phyloP scores from a whole-genome alignment of 441 rosid species.

The Heliophila coronopifolia region DNA sequence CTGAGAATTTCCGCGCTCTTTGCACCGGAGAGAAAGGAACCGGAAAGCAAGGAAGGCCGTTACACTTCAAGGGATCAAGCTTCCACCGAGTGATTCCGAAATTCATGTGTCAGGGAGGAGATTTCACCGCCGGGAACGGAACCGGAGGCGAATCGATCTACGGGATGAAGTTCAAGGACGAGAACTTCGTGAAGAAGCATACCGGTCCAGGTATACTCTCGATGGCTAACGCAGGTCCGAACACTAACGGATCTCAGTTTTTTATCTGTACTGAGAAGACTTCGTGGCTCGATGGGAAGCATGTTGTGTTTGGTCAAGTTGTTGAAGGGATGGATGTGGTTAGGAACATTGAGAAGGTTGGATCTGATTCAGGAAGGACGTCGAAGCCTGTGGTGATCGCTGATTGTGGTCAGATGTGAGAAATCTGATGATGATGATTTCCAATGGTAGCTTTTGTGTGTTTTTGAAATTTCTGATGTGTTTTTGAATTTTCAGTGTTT shows the following conservation, averaged over 20 bases:
- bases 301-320: constrained; percentile 76
- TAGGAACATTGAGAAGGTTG: constrained; percentile 51
- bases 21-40: constrained; percentile 77
- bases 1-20: constrained; percentile 81
- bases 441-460: too few relatives aligned
- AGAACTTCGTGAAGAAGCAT: constrained; percentile 69
- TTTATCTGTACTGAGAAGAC: constrained; percentile 64
- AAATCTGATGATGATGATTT: not conserved
- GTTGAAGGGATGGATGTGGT: constrained; percentile 67
- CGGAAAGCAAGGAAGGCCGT: constrained; percentile 51
- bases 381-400: constrained; percentile 45
- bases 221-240: constrained; percentile 74
- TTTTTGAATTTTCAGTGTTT: too few relatives aligned
- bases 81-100: constrained; percentile 73
- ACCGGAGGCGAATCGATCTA: constrained; percentile 84
- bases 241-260: constrained; percentile 76
- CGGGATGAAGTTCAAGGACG: constrained; percentile 67
- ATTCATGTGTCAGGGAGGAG: constrained; percentile 77
- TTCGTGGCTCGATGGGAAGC: constrained; percentile 76
- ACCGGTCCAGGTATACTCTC: constrained; percentile 70
- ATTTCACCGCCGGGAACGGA: constrained; percentile 75
- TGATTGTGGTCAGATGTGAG: constrained; percentile 69
- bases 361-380: constrained; percentile 49
- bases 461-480: too few relatives aligned
- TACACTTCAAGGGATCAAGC: constrained; percentile 63